A percentile compares a stretch with the other conserved stretches of the same genome.
Conservation (phyloP, 148 eudicot genomes). For the Rhododendron kiyosumense region DNA sequence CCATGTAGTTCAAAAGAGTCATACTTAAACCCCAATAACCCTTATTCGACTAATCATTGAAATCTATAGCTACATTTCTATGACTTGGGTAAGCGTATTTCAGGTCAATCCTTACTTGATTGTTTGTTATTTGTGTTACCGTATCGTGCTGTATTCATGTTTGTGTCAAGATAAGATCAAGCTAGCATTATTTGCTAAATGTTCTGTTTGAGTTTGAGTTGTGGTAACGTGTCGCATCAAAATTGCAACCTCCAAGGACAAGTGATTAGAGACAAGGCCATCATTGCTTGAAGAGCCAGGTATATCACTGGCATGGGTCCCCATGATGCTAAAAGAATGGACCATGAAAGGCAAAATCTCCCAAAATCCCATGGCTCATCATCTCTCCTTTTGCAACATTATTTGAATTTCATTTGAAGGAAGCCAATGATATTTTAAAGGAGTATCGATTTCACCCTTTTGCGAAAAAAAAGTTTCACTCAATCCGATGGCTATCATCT, state of each 20-base stretch:
- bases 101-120: too few species aligned
- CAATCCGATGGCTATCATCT: background rate
- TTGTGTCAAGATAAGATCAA: too few species aligned
- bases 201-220: too few species aligned
- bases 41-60: too few species aligned
- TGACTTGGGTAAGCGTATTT: too few species aligned
- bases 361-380: conserved; percentile 15
- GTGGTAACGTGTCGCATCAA: background rate
- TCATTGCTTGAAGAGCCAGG: conserved; percentile 4
- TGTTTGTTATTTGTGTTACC: too few species aligned
- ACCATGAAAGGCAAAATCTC: background rate
- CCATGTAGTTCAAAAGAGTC: too few species aligned
- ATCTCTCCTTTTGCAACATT: background rate
- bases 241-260: background rate
- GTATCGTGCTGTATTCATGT: too few species aligned
- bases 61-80: too few species aligned
- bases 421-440: background rate
- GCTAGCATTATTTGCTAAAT: too few species aligned
- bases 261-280: background rate
- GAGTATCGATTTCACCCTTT: background rate
- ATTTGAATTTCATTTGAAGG: conserved; percentile 12
- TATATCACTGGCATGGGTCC: conserved; percentile 11
- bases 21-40: too few species aligned
- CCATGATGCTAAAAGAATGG: conserved; percentile 2
- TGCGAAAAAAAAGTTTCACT: background rate